Evolutionary conservation across 805 yeast species (phyloP).

Genomic region (Schwanniomyces yamadae): DNA sequence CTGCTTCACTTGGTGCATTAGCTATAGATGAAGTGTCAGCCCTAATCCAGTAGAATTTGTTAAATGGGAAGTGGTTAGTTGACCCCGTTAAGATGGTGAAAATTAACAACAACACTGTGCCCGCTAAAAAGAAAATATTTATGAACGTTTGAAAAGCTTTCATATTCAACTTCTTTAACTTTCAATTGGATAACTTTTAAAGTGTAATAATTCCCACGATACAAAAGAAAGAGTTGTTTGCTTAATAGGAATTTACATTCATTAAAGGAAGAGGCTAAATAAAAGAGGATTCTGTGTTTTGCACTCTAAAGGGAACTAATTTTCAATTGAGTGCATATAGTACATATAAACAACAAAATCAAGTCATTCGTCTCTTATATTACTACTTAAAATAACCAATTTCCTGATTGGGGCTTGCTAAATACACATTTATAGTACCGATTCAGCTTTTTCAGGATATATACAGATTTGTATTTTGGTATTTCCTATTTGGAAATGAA

Average conservation of each 20-base stretch:
- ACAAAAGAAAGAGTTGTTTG: no score
- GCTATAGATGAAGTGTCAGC: constrained; percentile 65
- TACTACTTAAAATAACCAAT: not conserved
- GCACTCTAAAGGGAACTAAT: constrained; percentile 1
- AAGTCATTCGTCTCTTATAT: constrained; percentile 3
- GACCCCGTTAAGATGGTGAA: constrained; percentile 71
- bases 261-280: no score
- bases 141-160: constrained; percentile 30
- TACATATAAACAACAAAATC: constrained; percentile 1
- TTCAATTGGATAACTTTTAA: no score
- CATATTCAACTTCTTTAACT: constrained; percentile 18
- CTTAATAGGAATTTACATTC: not conserved
- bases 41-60: constrained; percentile 73
- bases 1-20: constrained; percentile 49
- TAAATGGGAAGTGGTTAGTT: constrained; percentile 55
- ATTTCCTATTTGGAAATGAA: not conserved
- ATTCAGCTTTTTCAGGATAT: not conserved
- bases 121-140: constrained; percentile 41
- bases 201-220: no score
- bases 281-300: no score
- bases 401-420: not conserved
- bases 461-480: not conserved
- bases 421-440: constrained; percentile 1
- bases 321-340: constrained; percentile 2
- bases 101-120: constrained; percentile 42